phyloP scores from a whole-genome alignment of 208 protist genomes.

The Trypanosoma platydactyli region DNA sequence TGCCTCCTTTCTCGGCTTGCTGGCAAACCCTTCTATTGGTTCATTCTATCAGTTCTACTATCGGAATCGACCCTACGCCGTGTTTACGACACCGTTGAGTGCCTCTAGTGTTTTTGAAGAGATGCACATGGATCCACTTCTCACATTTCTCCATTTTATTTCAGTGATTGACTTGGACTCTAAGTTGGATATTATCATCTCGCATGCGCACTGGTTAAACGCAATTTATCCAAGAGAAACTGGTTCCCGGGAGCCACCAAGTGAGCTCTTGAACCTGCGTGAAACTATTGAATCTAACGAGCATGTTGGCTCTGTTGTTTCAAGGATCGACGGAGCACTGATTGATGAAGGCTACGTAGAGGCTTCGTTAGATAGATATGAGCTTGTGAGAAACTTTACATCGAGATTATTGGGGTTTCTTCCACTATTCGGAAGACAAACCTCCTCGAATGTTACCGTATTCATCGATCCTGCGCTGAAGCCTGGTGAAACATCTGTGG shows the following conservation, averaged over 20 bases:
- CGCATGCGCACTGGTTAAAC: constrained; percentile 75
- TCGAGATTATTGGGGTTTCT: constrained; percentile 40
- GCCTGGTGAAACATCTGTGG: constrained; percentile 32
- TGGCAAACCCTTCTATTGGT: constrained; percentile 43
- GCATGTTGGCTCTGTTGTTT: constrained; percentile 42
- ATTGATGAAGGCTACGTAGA: constrained; percentile 20
- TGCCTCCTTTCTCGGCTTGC: constrained; percentile 56
- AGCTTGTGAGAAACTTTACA: constrained; percentile 51
- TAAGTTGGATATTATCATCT: constrained; percentile 63
- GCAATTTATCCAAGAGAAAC: constrained; percentile 42
- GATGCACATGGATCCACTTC: constrained; percentile 55
- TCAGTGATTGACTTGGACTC: constrained; percentile 47
- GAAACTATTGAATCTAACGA: constrained; percentile 43
- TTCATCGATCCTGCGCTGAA: constrained; percentile 43
- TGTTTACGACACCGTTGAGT: constrained; percentile 52
- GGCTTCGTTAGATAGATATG: constrained; percentile 34
- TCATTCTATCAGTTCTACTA: constrained; percentile 76
- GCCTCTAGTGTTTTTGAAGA: constrained; percentile 42
- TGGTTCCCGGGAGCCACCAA: constrained; percentile 32
- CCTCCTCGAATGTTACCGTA: constrained; percentile 42
- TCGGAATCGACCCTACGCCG: constrained; percentile 53
- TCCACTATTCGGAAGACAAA: constrained; percentile 48
- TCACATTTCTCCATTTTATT: constrained; percentile 61
- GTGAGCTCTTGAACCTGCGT: constrained; percentile 30
- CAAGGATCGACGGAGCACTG: constrained; percentile 37